phyloP scores from a whole-genome alignment of 2,329 filamentous ascomycete species.

The Macrophomina pseudophaseolina region DNA sequence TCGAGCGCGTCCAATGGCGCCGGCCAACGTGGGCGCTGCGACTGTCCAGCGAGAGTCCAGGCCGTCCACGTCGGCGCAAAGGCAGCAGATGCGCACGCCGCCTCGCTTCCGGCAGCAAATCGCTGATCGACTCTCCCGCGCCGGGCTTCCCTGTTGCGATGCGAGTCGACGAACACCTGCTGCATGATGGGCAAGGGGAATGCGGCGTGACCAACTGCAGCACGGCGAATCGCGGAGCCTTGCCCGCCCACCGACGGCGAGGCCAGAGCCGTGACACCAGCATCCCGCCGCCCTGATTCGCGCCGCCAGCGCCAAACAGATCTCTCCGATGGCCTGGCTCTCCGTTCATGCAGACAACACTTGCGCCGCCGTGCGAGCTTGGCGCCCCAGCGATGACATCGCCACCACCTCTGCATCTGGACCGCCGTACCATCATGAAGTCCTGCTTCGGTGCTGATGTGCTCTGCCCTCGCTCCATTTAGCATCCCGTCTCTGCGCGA shows the following conservation, averaged over 20 bases:
- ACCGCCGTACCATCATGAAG: not conserved
- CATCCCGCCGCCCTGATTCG: not conserved
- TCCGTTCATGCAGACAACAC: slow-evolving; percentile 15
- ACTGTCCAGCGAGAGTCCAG: not conserved
- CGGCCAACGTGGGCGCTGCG: slow-evolving; percentile 10
- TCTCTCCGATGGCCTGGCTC: slow-evolving; percentile 24
- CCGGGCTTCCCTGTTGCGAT: slow-evolving; percentile 12
- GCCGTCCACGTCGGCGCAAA: slow-evolving; percentile 6
- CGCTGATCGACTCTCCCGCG: slow-evolving; percentile 21
- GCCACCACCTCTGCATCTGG: slow-evolving; percentile 15
- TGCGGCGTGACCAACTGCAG: slow-evolving; percentile 22
- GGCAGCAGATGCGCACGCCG: slow-evolving; percentile 14
- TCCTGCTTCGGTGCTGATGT: slow-evolving; percentile 2
- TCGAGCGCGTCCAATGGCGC: slow-evolving; percentile 2
- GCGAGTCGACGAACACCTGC: slow-evolving; percentile 16
- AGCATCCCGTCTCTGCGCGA: slow-evolving; percentile 16
- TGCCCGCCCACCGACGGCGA: not conserved
- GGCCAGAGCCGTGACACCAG: not conserved
- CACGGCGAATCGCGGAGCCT: slow-evolving; percentile 16
- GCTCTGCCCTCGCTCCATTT: slow-evolving; percentile 12
- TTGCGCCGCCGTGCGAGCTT: slow-evolving; percentile 14
- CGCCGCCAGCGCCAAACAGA: slow-evolving; percentile 10
- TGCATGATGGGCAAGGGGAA: slow-evolving; percentile 24
- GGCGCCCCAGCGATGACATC: slow-evolving; percentile 12
- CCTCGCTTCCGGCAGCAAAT: slow-evolving; percentile 22